phyloP scores from a whole-genome alignment of 495 filamentous ascomycete species.

The Trichocladium antarcticum region DNA sequence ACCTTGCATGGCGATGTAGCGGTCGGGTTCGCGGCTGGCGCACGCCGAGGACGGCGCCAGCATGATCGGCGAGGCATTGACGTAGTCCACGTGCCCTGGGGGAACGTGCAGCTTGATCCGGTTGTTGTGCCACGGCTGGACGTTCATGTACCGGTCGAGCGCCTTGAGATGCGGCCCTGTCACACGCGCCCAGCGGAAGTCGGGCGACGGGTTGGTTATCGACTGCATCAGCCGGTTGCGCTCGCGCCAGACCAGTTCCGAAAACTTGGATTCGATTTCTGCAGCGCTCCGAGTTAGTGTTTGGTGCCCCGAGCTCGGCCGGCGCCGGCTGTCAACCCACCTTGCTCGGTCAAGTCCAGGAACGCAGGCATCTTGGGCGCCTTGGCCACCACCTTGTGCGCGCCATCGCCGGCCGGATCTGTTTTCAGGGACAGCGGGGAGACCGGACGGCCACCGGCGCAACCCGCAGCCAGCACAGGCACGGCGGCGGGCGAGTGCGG shows the following conservation, averaged over 20 bases:
- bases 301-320: neutral
- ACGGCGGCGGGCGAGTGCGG: slow-evolving; percentile 22
- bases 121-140: slow-evolving; percentile 76
- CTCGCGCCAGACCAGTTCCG: slow-evolving; percentile 53
- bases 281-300: neutral
- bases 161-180: slow-evolving; percentile 38
- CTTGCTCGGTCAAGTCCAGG: slow-evolving; percentile 26
- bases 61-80: slow-evolving; percentile 86
- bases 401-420: slow-evolving; percentile 5
- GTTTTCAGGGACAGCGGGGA: slow-evolving; percentile 18
- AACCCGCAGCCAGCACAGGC: slow-evolving; percentile 13
- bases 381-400: neutral
- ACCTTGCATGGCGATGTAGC: slow-evolving; percentile 59
- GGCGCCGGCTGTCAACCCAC: slow-evolving; percentile 13
- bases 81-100: slow-evolving; percentile 73
- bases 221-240: slow-evolving; percentile 42
- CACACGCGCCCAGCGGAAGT: slow-evolving; percentile 45
- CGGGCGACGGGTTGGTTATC: slow-evolving; percentile 33
- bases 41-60: slow-evolving; percentile 42
- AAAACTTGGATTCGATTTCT: slow-evolving; percentile 46
- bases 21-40: slow-evolving; percentile 26
- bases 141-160: slow-evolving; percentile 73
- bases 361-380: slow-evolving; percentile 35
- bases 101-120: slow-evolving; percentile 76
- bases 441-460: slow-evolving; percentile 19